phyloP scores from a whole-genome alignment of 306 rosid genomes.

The Gastrolobium villosum region DNA sequence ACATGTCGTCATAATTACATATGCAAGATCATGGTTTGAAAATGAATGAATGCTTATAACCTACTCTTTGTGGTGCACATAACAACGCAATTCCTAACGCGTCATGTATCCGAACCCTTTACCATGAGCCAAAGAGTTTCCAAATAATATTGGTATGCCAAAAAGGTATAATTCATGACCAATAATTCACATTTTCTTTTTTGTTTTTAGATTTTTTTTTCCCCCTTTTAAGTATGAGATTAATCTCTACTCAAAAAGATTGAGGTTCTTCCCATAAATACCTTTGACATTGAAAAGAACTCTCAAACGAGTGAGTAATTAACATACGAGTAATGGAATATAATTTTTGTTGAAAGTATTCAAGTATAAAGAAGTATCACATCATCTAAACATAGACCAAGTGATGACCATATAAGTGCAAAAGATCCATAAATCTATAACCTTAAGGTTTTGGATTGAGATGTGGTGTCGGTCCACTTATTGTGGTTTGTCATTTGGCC shows the following conservation, averaged over 20 bases:
- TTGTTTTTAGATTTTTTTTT: neutral
- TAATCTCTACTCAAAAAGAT: neutral
- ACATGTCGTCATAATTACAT: conserved; percentile 25
- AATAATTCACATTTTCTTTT: neutral
- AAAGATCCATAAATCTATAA: no score
- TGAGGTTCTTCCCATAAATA: neutral
- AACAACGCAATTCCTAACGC: conserved; percentile 10
- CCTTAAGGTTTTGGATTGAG: no score
- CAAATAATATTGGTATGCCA: conserved; percentile 1
- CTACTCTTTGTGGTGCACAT: conserved; percentile 50
- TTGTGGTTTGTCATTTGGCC: no score
- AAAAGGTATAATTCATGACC: conserved; percentile 8
- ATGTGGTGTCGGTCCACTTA: no score
- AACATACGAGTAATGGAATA: neutral
- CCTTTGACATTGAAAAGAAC: neutral
- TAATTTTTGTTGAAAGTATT: no score
- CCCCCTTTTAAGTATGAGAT: neutral
- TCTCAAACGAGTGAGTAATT: conserved; percentile 1
- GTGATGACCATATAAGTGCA: no score
- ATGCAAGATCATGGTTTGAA: conserved; percentile 31
- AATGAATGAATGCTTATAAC: conserved; percentile 52
- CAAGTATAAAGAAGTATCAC: no score
- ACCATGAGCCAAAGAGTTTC: conserved; percentile 11
- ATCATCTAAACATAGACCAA: no score
- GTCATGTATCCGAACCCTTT: neutral